These are phyloP conservation scores for Epithemia pelagica DNA, from an alignment of 108 stramenopile genomes.

Conservation along the genomic window DNA sequence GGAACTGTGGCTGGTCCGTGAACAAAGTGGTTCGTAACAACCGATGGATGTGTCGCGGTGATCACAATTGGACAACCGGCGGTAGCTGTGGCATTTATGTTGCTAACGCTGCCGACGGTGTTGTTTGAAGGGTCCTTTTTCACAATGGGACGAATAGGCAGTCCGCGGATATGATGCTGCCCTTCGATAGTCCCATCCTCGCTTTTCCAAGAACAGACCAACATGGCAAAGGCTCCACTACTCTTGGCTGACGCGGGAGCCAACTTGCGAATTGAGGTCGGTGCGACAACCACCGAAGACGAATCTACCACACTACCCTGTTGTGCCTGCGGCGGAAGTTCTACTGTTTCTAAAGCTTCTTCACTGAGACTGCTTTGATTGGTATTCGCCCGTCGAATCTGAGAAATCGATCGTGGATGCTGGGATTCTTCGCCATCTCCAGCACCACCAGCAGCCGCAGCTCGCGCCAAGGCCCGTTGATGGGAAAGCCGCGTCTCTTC, in stretches of 20 bases:
- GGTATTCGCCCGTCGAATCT: constrained; percentile 70
- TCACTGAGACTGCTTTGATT: background rate
- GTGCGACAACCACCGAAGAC: constrained; percentile 6
- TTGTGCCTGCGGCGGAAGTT: background rate
- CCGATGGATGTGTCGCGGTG: constrained; percentile 42
- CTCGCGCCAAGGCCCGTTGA: constrained; percentile 22
- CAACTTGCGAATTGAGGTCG: constrained; percentile 63
- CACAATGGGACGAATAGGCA: constrained; percentile 43
- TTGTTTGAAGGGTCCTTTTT: constrained; percentile 21
- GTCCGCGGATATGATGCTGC: constrained; percentile 54
- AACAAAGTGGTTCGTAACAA: constrained; percentile 54
- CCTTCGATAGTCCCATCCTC: constrained; percentile 24
- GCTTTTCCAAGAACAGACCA: constrained; percentile 63
- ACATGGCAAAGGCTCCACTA: constrained; percentile 38
- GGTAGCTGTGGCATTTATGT: background rate
- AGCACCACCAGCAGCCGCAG: constrained; percentile 15
- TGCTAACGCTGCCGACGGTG: background rate
- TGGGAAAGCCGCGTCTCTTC: constrained; percentile 29
- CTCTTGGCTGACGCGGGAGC: constrained; percentile 28
- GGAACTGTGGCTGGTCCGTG: constrained; percentile 47
- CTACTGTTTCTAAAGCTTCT: background rate
- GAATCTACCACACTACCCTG: background rate
- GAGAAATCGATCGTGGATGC: constrained; percentile 67
- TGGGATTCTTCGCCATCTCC: constrained; percentile 50
- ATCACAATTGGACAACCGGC: constrained; percentile 48